Evolutionary conservation across 169 alveolate genomes (phyloP), one percentile per base, ranked within the genome.

Genomic region (Eimeria acervulina): DNA sequence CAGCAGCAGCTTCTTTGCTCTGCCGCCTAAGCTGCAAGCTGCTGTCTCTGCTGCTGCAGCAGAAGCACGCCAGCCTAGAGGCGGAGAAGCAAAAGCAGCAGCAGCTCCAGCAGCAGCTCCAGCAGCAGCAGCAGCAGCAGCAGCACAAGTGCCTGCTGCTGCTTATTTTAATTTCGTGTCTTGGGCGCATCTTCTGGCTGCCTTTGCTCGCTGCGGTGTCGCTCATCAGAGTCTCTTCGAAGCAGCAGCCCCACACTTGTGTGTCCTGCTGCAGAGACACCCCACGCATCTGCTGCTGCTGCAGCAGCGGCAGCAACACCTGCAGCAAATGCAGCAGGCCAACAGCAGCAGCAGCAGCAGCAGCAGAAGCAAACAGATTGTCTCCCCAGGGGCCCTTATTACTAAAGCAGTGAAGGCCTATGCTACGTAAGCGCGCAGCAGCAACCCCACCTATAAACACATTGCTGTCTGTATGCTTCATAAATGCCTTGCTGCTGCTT

Each of bases 281-380:
- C 84, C 31, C 44, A 42, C 72, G 21, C 44, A 68, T 26, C 51
- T 88, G 72, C 85, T 85, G 80, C 63, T 61, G 80, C 93, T 85
- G 93, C 93, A 52, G 93, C 93, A 59, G 59, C 78, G 31, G 61
- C 93, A 52, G 80, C 93, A 85, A 80, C 81, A 55, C 36, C 76
- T n/a, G 26, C 66, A 55, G 66, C 66, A 13, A 55, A 55, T 55
- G 66, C 26, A 13, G 26, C 66, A 55, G 66, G 81, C 44, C 38
- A 55, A 4, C 26, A 55, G 47, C 80, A 31, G 80, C 93, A 85
- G 93, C 93, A 52, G 93, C 93, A 85, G 93, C 52, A 84, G 59
- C 51, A n/a, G 40, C 80, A 51, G 93, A 51, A n/a, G 55, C 93
- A 85, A 28, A 26, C 80, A 52, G 42, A 85, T 61, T 61, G 90